Evolutionary conservation across 768 basidiomycete genomes (phyloP).

Genomic region (Phanerochaete carnosa): DNA sequence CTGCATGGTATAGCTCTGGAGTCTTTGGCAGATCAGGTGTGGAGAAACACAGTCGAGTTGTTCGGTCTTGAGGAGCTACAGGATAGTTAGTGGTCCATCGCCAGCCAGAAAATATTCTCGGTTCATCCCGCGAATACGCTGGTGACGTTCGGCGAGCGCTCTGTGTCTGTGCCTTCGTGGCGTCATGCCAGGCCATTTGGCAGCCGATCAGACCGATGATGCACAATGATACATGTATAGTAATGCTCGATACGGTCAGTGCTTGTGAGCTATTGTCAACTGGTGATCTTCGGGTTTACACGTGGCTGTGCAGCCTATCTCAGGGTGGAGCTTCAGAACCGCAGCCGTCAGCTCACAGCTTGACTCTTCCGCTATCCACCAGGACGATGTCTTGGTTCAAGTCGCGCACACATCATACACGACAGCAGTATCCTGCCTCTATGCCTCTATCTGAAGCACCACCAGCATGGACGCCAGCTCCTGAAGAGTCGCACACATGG

Average conservation of each 20-base stretch:
- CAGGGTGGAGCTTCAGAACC: neutral
- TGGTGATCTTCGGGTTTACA: neutral
- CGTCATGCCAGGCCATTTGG: neutral
- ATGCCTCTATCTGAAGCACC: constrained; percentile 22
- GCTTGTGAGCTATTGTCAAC: neutral
- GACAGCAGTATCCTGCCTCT: neutral
- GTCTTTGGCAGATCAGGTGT: constrained; percentile 52
- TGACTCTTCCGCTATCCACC: neutral
- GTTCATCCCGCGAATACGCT: no score
- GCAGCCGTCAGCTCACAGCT: neutral
- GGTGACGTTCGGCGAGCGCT: no score
- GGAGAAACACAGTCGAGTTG: constrained; percentile 59
- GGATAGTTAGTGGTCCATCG: neutral
- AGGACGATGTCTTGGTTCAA: constrained; percentile 7
- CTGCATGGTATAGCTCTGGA: constrained; percentile 48
- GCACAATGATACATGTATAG: neutral
- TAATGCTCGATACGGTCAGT: neutral
- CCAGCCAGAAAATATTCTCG: no score
- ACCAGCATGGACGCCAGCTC: constrained; percentile 59
- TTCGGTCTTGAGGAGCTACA: constrained; percentile 48
- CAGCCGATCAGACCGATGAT: neutral
- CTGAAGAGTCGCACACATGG: constrained; percentile 43
- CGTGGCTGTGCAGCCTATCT: neutral
- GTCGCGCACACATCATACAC: neutral
- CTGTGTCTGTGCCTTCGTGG: neutral